Evolutionary conservation across 2,329 filamentous ascomycete genomes (phyloP), one percentile per base, ranked within the genome.

Genomic region (Aureobasidium namibiae): DNA sequence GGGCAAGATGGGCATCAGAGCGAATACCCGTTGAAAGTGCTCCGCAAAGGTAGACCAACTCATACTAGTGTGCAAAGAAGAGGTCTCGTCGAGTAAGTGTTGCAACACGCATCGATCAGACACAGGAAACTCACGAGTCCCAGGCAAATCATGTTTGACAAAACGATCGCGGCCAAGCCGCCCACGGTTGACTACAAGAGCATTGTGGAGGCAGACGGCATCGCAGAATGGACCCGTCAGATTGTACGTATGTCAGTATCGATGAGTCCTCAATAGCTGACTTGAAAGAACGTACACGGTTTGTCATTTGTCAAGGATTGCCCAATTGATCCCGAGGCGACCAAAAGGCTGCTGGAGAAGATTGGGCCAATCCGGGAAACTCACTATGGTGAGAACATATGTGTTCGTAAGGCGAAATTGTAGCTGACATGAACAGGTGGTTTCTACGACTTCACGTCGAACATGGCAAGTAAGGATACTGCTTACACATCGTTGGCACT

Each of bases 291-390:
- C 81, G 82, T 61, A 71, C 75, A 61, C 83, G 92, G 92, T 3
- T 90, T 95, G 69, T 89, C 82, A 65, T 92, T 92, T 67, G 83
- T 96, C 16, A 80, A 85, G 49, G 77, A 79, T 44, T 87, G 87
- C 14, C 90, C 90, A 13, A 76, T 84, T 1, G 80, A 80, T 5
- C 88, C 90, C 0, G 79, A 86, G 63, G 81, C 85, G 6, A 96
- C 92, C 0, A 74, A 92, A 72, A 70, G 76, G n/a, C 78, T 96
- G 1, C 78, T 97, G 2, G 82, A 89, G 68, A 83, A 85, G 58
- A 95, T 99, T 63, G 84, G 90, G 0, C 92, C 92, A 63, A 92
- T 97, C 66, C 84, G 92, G 18, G 80, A 87, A 62, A 99, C 94
- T 0, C 94, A 97, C 70, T 99, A 97, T 72, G 92, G 90, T 76